Conservation (phyloP, 2,329 filamentous ascomycete species). For the Arthrinium puccinioides region DNA sequence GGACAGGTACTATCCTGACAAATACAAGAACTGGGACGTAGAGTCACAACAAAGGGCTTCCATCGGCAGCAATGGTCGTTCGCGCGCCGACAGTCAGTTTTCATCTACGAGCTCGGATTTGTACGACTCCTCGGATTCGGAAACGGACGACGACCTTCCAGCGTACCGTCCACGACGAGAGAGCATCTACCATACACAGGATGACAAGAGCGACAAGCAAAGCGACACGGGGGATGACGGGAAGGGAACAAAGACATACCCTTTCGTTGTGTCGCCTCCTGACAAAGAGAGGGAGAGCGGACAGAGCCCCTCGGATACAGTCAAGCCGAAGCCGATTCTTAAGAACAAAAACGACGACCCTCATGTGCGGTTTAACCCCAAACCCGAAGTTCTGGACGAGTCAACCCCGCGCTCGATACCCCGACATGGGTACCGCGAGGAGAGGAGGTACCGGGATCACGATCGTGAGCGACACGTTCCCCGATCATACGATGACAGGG, state of each 20-base stretch:
- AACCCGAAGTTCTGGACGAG: slow-evolving; percentile 24
- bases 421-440: slow-evolving; percentile 13
- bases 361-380: slow-evolving; percentile 45
- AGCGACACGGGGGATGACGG: slow-evolving; percentile 12
- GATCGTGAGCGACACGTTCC: slow-evolving; percentile 21
- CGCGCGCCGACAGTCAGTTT: slow-evolving; percentile 14
- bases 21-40: slow-evolving; percentile 24
- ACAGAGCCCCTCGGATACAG: slow-evolving; percentile 25
- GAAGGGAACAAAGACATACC: slow-evolving; percentile 26
- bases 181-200: neutral
- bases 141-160: slow-evolving; percentile 5
- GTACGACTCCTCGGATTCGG: slow-evolving; percentile 19
- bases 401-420: slow-evolving; percentile 32
- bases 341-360: slow-evolving; percentile 52
- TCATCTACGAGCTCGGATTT: slow-evolving; percentile 16
- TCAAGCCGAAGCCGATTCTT: slow-evolving; percentile 49
- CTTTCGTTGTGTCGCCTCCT: slow-evolving; percentile 32
- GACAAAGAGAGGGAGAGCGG: slow-evolving; percentile 12
- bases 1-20: slow-evolving; percentile 21
- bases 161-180: neutral
- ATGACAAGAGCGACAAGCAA: slow-evolving; percentile 10
- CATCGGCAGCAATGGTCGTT: slow-evolving; percentile 10
- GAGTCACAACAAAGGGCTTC: slow-evolving; percentile 4
- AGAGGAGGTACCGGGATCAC: slow-evolving; percentile 18
- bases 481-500: slow-evolving; percentile 8